Percentiles rank a stretch among this genome's conserved stretches.
phyloP scores from a whole-genome alignment of 2,329 filamentous ascomycete species.

The Colletotrichum brevisporum region DNA sequence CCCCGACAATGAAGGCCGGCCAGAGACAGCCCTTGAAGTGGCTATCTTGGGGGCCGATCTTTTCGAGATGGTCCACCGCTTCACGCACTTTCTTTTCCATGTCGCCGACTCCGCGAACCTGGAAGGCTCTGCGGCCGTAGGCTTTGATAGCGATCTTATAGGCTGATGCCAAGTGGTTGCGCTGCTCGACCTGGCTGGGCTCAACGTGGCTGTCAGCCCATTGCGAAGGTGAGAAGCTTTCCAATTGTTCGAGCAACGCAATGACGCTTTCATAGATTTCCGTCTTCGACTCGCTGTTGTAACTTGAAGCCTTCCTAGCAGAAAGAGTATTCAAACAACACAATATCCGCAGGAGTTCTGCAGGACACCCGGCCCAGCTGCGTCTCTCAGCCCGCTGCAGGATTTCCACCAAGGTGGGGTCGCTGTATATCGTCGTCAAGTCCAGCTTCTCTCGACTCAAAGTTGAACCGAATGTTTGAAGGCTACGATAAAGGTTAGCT shows the following conservation, averaged over 20 bases:
- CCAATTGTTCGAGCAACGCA: background rate
- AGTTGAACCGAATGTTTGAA: background rate
- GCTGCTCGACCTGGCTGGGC: background rate
- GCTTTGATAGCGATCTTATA: background rate
- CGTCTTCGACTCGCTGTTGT: too few relatives aligned
- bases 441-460: background rate
- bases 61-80: background rate
- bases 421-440: background rate
- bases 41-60: background rate
- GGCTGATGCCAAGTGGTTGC: background rate
- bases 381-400: background rate
- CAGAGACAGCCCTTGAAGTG: slow-evolving; percentile 13
- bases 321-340: background rate
- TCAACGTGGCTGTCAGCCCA: background rate
- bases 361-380: background rate
- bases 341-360: background rate
- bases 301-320: background rate
- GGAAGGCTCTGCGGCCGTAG: background rate
- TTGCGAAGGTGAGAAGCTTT: background rate
- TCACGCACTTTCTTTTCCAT: background rate
- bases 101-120: background rate
- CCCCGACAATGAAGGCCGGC: slow-evolving; percentile 10
- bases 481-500: background rate
- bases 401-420: background rate
- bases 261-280: background rate